Evolutionary conservation across 2,329 filamentous ascomycete species (phyloP).

Genomic region (Penicillium sp.): DNA sequence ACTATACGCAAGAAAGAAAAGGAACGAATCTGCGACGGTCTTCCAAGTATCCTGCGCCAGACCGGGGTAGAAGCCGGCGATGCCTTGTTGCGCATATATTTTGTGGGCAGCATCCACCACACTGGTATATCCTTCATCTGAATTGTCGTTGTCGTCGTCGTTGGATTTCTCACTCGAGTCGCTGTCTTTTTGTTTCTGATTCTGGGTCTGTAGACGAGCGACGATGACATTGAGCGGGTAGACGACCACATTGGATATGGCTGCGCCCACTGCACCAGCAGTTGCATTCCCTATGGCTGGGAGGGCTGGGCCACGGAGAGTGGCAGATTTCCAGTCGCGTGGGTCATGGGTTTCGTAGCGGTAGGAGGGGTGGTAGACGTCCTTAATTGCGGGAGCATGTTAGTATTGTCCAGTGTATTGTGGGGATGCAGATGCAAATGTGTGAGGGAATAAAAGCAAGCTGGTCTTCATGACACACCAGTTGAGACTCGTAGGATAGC

Average conservation of each 20-base stretch:
- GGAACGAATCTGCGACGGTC: slow-evolving; percentile 70
- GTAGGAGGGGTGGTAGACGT: slow-evolving; percentile 47
- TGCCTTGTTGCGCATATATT: slow-evolving; percentile 71
- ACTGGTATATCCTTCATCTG: slow-evolving; percentile 58
- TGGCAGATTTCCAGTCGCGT: slow-evolving; percentile 32
- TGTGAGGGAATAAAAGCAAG: background rate
- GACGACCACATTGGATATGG: slow-evolving; percentile 72
- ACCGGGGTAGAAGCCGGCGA: slow-evolving; percentile 69
- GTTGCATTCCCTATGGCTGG: slow-evolving; percentile 78
- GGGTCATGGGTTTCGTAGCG: slow-evolving; percentile 35
- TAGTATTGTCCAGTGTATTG: background rate
- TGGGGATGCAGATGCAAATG: background rate
- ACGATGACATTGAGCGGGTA: slow-evolving; percentile 82
- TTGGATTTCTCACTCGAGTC: slow-evolving; percentile 23
- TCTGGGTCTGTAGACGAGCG: slow-evolving; percentile 76
- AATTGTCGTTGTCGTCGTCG: slow-evolving; percentile 56
- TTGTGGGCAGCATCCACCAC: slow-evolving; percentile 67
- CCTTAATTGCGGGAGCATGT: slow-evolving; percentile 25
- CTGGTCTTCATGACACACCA: slow-evolving; percentile 17
- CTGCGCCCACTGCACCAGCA: slow-evolving; percentile 74
- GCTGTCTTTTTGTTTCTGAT: slow-evolving; percentile 54
- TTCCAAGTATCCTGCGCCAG: slow-evolving; percentile 64
- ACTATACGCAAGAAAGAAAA: slow-evolving; percentile 82
- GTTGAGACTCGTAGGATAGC: slow-evolving; percentile 58
- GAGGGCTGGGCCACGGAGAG: slow-evolving; percentile 48